Evolutionary conservation across 345 rosid species (phyloP), one percentile per base, ranked within the genome.

Genomic region (Euphorbia tirucalli): DNA sequence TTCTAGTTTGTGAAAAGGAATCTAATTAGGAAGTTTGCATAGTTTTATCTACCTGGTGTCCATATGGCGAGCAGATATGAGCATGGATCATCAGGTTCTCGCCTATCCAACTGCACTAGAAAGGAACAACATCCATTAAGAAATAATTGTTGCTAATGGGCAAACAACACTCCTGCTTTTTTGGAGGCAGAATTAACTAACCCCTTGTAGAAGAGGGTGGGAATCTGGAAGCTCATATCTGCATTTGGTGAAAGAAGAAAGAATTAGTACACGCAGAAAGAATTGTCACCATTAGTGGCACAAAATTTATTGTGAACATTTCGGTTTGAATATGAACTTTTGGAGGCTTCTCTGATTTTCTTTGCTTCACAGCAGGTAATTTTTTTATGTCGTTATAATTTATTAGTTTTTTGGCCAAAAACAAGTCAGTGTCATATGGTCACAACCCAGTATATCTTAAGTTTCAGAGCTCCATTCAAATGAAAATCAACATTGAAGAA

Each of bases 1-100:
- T 22, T 35, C 24, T 16, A 65, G 11, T 61, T 39, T 65, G 22
- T 66, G 31, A 25, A 15, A 56, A 61, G 27, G 31, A 67, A 61
- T n/a, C 35, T 25, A 43, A 4, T 27, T 18, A 54, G 39, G 25
- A 55, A 32, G 41, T 56, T 60, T 7, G 5, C 15, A 13, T 18
- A 18, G 37, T 18, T 44, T 43, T 21, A 35, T 65, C 32, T 71
- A 71, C 82, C 82, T 62, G 79, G 82, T 57, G 83, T 67, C 79
- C 82, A 79, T 55, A 75, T 75, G 28, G 83, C 83, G 13, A 79
- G 70, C 43, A 79, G 83, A 58, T 79, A 79, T 46, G 82, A 35
- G 37, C 61, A 66, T 30, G 79, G 79, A 57, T 79, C 79, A 66
- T 79, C 78, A 19, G 79, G 62, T 28, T 79, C 79, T 67, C 79